These are phyloP conservation scores for Polygonum aviculare DNA, from an alignment of 148 eudicot genomes.

Conservation along the genomic window DNA sequence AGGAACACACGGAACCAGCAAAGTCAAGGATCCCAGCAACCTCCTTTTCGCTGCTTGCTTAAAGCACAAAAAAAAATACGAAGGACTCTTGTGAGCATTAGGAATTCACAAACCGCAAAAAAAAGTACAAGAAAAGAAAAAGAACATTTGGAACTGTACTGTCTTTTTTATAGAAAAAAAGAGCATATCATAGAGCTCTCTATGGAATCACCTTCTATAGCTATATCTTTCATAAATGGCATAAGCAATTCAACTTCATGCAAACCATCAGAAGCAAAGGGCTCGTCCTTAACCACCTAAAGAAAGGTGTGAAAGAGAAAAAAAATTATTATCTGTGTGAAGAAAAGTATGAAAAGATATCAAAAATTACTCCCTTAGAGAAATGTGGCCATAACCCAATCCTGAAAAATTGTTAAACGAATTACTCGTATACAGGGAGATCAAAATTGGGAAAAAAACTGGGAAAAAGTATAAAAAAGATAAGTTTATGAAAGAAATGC, in stretches of 20 bases:
- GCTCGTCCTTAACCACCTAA: constrained; percentile 57
- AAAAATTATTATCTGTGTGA: background rate
- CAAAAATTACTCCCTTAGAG: background rate
- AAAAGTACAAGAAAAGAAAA: background rate
- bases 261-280: constrained; percentile 38
- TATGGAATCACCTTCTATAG: constrained; percentile 50
- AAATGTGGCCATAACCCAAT: too few relatives aligned
- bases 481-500: too few relatives aligned
- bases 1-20: constrained; percentile 70
- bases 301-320: background rate
- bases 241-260: constrained; percentile 86
- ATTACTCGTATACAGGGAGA: too few relatives aligned
- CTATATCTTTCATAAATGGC: constrained; percentile 62
- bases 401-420: too few relatives aligned
- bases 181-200: background rate
- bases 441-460: too few relatives aligned
- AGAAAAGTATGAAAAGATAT: background rate
- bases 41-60: constrained; percentile 75
- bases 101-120: background rate
- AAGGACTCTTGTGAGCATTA: background rate
- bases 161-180: background rate
- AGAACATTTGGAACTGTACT: background rate
- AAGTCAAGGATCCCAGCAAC: constrained; percentile 58
- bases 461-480: too few relatives aligned
- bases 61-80: constrained; percentile 22